Evolutionary conservation across 352 stramenopile genomes (phyloP).

Genomic region (Thraustotheca clavata): DNA sequence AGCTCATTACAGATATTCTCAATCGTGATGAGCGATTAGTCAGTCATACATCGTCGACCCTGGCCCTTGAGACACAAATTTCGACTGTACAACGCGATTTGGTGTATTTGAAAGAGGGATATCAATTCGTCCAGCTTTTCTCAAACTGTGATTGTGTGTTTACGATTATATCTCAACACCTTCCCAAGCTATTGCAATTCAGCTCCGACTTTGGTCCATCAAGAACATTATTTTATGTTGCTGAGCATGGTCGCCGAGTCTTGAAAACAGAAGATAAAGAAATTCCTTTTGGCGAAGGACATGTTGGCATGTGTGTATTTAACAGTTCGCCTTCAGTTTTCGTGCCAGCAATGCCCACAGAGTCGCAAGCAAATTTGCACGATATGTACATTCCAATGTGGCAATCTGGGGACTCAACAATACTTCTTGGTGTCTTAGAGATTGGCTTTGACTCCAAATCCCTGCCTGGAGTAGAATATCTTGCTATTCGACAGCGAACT

Average conservation of each 20-base stretch:
- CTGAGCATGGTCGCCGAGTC: background rate
- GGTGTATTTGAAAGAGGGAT: background rate
- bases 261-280: background rate
- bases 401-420: background rate
- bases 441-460: background rate
- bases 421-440: background rate
- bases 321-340: background rate
- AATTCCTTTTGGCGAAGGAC: background rate
- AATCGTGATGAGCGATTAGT: no score
- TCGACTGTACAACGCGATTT: background rate
- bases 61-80: background rate
- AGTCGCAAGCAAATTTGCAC: background rate
- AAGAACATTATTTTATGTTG: background rate
- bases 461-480: background rate
- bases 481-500: background rate
- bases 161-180: background rate
- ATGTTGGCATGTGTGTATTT: background rate
- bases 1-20: no score
- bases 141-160: background rate
- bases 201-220: background rate
- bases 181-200: background rate
- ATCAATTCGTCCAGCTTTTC: background rate
- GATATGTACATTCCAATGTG: slow-evolving; percentile 6
- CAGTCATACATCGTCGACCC: background rate
- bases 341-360: background rate